Conservation (phyloP, 306 rosid genomes). For the Purshia tridentata region DNA sequence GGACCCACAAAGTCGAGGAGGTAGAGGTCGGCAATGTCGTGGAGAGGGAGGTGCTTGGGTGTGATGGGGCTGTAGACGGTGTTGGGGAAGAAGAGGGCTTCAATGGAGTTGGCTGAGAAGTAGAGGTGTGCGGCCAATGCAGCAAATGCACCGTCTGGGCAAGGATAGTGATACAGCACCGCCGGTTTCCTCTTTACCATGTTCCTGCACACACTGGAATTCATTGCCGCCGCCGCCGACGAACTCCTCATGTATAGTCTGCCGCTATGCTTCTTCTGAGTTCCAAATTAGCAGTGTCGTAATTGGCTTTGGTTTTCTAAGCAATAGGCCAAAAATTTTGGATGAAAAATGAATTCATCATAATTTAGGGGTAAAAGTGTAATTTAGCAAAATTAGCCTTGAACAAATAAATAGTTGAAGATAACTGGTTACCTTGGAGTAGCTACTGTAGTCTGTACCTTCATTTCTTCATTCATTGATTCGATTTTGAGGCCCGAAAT, state of each 20-base stretch:
- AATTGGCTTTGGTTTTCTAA: too few relatives aligned
- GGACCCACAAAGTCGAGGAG: slow-evolving; percentile 85
- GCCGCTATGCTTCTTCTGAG: background rate
- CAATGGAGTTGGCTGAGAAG: slow-evolving; percentile 56
- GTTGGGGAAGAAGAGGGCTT: slow-evolving; percentile 70
- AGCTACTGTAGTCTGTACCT: too few relatives aligned
- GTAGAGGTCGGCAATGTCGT: slow-evolving; percentile 55
- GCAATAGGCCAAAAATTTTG: too few relatives aligned
- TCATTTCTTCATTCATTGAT: too few relatives aligned
- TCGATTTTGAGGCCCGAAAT: background rate
- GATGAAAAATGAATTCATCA: too few relatives aligned
- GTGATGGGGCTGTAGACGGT: slow-evolving; percentile 68
- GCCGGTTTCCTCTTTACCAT: slow-evolving; percentile 37
- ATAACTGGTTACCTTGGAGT: too few relatives aligned
- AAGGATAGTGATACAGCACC: slow-evolving; percentile 78
- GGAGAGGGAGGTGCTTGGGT: slow-evolving; percentile 56
- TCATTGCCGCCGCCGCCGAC: background rate
- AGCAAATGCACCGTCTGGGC: slow-evolving; percentile 88
- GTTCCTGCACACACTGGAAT: background rate
- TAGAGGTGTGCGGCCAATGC: slow-evolving; percentile 89
- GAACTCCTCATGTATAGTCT: background rate
- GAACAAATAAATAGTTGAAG: too few relatives aligned
- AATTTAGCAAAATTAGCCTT: too few relatives aligned
- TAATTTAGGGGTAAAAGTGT: too few relatives aligned
- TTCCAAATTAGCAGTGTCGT: too few relatives aligned